These are phyloP conservation scores for Imleria badia DNA, from an alignment of 768 basidiomycete genomes.

Conservation along the genomic window DNA sequence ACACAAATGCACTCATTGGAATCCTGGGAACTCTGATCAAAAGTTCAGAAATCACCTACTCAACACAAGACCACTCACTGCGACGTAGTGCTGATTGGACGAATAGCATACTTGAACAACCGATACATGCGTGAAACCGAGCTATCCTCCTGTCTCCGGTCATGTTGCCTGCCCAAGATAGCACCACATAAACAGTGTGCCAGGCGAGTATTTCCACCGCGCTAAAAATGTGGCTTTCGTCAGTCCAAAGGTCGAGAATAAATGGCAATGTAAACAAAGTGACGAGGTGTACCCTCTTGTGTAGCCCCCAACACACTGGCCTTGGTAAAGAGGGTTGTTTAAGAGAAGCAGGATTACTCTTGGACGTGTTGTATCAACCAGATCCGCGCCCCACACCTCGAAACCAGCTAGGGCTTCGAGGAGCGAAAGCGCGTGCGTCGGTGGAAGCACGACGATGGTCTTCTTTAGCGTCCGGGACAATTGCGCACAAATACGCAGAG, in stretches of 20 bases:
- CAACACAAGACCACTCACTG: constrained; percentile 49
- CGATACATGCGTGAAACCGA: constrained; percentile 52
- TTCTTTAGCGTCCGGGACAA: constrained; percentile 80
- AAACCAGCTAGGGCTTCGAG: constrained; percentile 65
- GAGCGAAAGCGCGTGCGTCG: constrained; percentile 41
- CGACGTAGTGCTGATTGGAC: constrained; percentile 57
- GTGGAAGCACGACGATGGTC: constrained; percentile 77
- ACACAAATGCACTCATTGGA: constrained; percentile 85
- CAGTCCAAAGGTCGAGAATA: constrained; percentile 18
- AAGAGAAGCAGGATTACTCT: constrained; percentile 60
- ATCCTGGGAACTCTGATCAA: constrained; percentile 36
- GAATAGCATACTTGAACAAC: constrained; percentile 81
- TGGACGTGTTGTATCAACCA: constrained; percentile 97
- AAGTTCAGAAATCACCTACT: background rate
- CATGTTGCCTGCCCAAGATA: constrained; percentile 68
- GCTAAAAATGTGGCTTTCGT: constrained; percentile 35
- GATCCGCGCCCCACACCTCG: constrained; percentile 27
- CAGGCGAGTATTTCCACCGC: constrained; percentile 60
- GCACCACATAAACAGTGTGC: constrained; percentile 85
- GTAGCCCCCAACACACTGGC: constrained; percentile 84
- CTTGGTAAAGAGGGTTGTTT: constrained; percentile 88
- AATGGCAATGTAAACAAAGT: background rate
- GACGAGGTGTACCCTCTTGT: constrained; percentile 67
- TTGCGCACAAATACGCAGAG: background rate
- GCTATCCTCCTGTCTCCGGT: constrained; percentile 37